Conservation (phyloP, 2,329 filamentous ascomycete species). For the Paecilomyces dactylethromorphus region DNA sequence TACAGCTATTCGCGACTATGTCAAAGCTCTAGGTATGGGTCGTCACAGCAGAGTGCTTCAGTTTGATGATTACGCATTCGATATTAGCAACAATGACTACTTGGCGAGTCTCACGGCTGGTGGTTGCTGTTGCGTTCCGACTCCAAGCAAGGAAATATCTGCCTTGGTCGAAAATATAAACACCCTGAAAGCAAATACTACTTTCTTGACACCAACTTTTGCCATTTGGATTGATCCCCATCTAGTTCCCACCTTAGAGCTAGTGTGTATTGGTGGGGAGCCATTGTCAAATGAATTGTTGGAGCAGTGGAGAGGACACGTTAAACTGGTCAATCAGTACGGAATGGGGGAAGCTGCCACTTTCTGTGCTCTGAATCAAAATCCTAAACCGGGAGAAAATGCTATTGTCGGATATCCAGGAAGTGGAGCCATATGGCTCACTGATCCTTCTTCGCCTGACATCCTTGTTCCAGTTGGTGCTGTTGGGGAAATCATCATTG, state of each 20-base stretch:
- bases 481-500: constrained; percentile 21
- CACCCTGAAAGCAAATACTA: constrained; percentile 14
- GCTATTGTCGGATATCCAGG: constrained; percentile 11
- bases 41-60: constrained; percentile 15
- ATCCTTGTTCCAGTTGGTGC: constrained; percentile 19
- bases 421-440: constrained; percentile 22
- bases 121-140: constrained; percentile 21
- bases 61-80: constrained; percentile 21
- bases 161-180: constrained; percentile 12
- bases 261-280: constrained; percentile 20
- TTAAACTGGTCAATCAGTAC: constrained; percentile 18
- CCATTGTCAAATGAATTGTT: constrained; percentile 15
- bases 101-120: constrained; percentile 14
- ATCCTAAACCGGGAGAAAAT: constrained; percentile 7
- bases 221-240: constrained; percentile 14
- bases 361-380: constrained; percentile 10
- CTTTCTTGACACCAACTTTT: constrained; percentile 18
- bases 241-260: constrained; percentile 13
- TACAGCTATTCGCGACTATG: constrained; percentile 14
- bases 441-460: constrained; percentile 12
- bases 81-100: constrained; percentile 21
- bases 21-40: constrained; percentile 11
- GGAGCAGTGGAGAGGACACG: constrained; percentile 9
- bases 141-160: constrained; percentile 7
- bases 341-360: constrained; percentile 21